Base-by-base conservation (phyloP, 805 yeast species). In the Teunomyces stri region DNA sequence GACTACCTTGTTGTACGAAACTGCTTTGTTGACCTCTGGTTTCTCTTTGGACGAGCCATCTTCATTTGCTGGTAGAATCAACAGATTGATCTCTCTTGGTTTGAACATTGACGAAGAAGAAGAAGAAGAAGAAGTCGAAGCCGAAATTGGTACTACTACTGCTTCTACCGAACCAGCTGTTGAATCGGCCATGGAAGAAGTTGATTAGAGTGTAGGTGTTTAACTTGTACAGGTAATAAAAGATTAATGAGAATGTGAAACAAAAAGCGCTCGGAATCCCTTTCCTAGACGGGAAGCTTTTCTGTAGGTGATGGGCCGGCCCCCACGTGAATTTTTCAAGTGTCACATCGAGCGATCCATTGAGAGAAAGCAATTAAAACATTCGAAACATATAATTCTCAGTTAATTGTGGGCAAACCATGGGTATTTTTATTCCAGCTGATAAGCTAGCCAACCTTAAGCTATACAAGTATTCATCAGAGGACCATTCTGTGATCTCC, bases 141-240 rank as follows among this genome's bases (percentile, higher is more conserved):
- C 76, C 57, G 84, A 75, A 57, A 80, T 76, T 56, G 72, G 76
- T 52, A 54, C 61, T 36, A 64, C 80, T 53, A 68, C 77, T 39
- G 60, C 75, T 27, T 71, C 78, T 54, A 80, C 79, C 55, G 91
- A 81, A 63, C 84, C 82, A 52, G 82, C 84, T 64, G 90, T 84
- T 66, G 96, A 89, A 78, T 85, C 95, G 55, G 96, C 90, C 67
- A 94, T 92, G 99, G 99, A 92, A 82, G 99, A 92, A 80, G 97
- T 92, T 72, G 99, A 92, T 76, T 92, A 87, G 59, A 56, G 29
- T 29, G 16, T 37, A n/a, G 28, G 40, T 13, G 21, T 13, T 25
- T 43, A 13, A 34, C 38, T 29, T 41, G 33, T 29, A 27, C 40
- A 37, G 40, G 40, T 37, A 40, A 40, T 40, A 40, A 40, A 25